Conservation (phyloP, 1,139 yeast genomes). For the Martiniozyma asiatica region DNA sequence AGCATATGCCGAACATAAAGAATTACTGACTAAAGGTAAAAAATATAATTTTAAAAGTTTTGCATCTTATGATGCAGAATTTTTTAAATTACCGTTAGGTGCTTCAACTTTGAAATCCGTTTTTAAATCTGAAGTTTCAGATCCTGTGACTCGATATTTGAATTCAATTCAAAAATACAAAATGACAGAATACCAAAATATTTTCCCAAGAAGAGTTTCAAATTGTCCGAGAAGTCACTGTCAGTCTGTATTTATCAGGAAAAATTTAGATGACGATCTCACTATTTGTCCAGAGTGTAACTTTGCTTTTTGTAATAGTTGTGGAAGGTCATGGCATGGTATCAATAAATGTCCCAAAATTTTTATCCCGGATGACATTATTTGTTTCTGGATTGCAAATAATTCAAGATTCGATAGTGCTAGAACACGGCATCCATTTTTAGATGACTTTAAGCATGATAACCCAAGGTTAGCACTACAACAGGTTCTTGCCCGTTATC, state of each 20-base stretch:
- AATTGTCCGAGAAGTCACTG: conserved; percentile 41
- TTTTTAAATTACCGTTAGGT: conserved; percentile 31
- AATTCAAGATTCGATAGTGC: too few relatives aligned
- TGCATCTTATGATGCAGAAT: conserved; percentile 16
- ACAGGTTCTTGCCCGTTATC: too few relatives aligned
- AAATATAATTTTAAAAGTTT: conserved; percentile 16
- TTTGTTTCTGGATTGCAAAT: conserved; percentile 29
- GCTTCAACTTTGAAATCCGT: conserved; percentile 20
- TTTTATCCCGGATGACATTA: conserved; percentile 32
- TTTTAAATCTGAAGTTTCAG: conserved; percentile 3
- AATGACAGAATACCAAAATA: conserved; percentile 32
- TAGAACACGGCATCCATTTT: too few relatives aligned
- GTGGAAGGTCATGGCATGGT: conserved; percentile 61
- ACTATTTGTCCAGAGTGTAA: conserved; percentile 42
- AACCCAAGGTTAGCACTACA: too few relatives aligned
- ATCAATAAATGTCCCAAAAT: conserved; percentile 33
- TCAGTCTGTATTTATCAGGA: conserved; percentile 33
- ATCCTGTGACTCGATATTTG: conserved; percentile 30
- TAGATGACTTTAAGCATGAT: too few relatives aligned
- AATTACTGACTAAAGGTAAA: conserved; percentile 5
- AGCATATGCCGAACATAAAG: conserved; percentile 11
- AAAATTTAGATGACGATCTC: conserved; percentile 38
- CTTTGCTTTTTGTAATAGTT: conserved; percentile 48
- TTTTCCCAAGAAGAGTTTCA: conserved; percentile 39
- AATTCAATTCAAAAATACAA: conserved; percentile 28